Conservation (phyloP, 2,329 filamentous ascomycete genomes). For the Aureobasidium sp. region DNA sequence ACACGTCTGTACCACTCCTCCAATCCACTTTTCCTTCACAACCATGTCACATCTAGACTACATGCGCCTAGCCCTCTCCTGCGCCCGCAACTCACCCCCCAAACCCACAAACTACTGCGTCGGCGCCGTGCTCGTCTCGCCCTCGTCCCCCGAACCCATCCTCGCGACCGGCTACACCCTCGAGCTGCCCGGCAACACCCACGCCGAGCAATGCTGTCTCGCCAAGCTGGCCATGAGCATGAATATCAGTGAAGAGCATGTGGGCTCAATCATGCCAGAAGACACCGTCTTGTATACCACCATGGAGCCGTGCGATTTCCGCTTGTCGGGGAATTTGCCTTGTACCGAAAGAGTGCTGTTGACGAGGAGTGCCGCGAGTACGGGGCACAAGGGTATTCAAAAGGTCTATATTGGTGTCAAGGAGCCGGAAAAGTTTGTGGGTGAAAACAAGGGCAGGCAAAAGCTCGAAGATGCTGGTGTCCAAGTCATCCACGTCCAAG, state of each 20-base stretch:
- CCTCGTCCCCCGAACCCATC: slow-evolving; percentile 45
- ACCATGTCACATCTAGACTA: slow-evolving; percentile 30
- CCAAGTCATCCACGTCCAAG: slow-evolving; percentile 62
- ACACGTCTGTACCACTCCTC: background rate
- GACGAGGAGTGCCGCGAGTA: slow-evolving; percentile 40
- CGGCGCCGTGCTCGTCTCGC: slow-evolving; percentile 65
- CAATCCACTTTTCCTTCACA: slow-evolving; percentile 21
- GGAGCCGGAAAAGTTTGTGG: slow-evolving; percentile 87
- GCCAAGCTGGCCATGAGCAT: slow-evolving; percentile 53
- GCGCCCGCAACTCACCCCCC: slow-evolving; percentile 72
- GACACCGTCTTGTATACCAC: slow-evolving; percentile 75
- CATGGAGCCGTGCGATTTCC: slow-evolving; percentile 75
- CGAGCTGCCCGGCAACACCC: slow-evolving; percentile 86
- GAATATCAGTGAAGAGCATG: slow-evolving; percentile 44
- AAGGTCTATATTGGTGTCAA: slow-evolving; percentile 81
- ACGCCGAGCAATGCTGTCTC: slow-evolving; percentile 90
- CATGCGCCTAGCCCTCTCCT: slow-evolving; percentile 66
- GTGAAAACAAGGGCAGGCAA: slow-evolving; percentile 65
- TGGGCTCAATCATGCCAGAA: slow-evolving; percentile 47
- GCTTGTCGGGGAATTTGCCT: slow-evolving; percentile 66
- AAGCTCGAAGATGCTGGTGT: slow-evolving; percentile 68
- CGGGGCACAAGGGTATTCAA: slow-evolving; percentile 47
- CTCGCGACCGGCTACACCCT: slow-evolving; percentile 83
- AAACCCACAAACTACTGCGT: slow-evolving; percentile 91
- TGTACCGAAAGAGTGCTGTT: slow-evolving; percentile 73